Evolutionary conservation across 106 monocot genomes (phyloP).

Genomic region (Apostasia shenzhenica): DNA sequence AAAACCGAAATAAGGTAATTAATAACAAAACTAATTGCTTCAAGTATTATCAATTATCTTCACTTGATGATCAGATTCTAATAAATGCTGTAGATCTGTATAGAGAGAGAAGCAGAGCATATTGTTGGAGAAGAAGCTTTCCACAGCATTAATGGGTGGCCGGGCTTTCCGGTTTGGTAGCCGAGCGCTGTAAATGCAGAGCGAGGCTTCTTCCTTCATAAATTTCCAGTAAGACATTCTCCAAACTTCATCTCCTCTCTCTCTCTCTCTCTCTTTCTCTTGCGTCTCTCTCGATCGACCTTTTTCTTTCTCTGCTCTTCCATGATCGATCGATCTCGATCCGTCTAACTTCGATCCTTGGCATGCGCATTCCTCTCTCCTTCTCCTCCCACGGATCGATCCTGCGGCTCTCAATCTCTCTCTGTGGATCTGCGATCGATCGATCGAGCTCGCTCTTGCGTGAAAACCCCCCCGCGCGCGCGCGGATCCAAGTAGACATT

Average conservation of each 20-base stretch:
- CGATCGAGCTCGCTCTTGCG: no score
- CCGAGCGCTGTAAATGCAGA: constrained; percentile 8
- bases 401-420: no score
- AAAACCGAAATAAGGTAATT: no score
- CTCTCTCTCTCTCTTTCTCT: not conserved
- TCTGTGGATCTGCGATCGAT: no score
- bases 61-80: no score
- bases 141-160: not conserved
- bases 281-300: not conserved
- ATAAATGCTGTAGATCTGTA: no score
- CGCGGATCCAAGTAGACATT: not conserved
- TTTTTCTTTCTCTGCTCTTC: not conserved
- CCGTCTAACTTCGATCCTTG: no score
- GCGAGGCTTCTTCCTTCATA: not conserved
- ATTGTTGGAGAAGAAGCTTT: not conserved
- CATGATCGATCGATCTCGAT: not conserved
- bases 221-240: not conserved
- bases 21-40: no score
- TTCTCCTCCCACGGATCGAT: no score
- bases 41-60: no score
- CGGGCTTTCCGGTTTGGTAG: constrained; percentile 5
- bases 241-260: not conserved
- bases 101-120: not conserved
- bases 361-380: no score
- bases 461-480: no score